Evolutionary conservation across 768 basidiomycete species (phyloP).

Genomic region (Russula abietina): DNA sequence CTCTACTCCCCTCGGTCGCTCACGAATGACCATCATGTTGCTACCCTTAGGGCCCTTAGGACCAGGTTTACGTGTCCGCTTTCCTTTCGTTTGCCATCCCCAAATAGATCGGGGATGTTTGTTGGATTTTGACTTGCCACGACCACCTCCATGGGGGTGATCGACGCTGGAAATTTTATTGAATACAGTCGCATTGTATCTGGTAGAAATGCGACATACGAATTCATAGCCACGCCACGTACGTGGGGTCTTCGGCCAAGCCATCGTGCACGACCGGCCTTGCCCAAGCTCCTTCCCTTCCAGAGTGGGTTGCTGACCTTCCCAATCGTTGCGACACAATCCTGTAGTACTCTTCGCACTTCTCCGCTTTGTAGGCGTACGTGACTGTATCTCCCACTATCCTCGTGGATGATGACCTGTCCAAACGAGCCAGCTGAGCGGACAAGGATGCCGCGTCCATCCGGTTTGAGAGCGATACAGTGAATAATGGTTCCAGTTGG

Average conservation of each 20-base stretch:
- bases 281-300: constrained; percentile 79
- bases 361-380: constrained; percentile 90
- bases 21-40: constrained; percentile 84
- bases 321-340: constrained; percentile 85
- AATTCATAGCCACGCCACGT: constrained; percentile 96
- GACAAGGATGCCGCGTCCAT: constrained; percentile 74
- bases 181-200: constrained; percentile 2
- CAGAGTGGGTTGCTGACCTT: constrained; percentile 87
- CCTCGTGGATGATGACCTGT: constrained; percentile 74
- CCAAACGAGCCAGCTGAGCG: constrained; percentile 87
- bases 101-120: constrained; percentile 89
- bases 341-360: constrained; percentile 74
- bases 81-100: constrained; percentile 91
- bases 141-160: constrained; percentile 96
- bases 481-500: constrained; percentile 91
- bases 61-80: constrained; percentile 87
- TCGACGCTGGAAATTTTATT: constrained; percentile 49
- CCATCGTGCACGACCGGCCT: constrained; percentile 88
- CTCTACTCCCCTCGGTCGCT: constrained; percentile 71
- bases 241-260: constrained; percentile 79
- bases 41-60: constrained; percentile 86
- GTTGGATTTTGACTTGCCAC: constrained; percentile 96
- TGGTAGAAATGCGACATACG: constrained; percentile 42
- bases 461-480: constrained; percentile 68
- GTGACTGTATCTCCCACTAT: constrained; percentile 64